These are phyloP conservation scores for Tephrocybe rancida DNA, from an alignment of 768 basidiomycete genomes.

Conservation along the genomic window DNA sequence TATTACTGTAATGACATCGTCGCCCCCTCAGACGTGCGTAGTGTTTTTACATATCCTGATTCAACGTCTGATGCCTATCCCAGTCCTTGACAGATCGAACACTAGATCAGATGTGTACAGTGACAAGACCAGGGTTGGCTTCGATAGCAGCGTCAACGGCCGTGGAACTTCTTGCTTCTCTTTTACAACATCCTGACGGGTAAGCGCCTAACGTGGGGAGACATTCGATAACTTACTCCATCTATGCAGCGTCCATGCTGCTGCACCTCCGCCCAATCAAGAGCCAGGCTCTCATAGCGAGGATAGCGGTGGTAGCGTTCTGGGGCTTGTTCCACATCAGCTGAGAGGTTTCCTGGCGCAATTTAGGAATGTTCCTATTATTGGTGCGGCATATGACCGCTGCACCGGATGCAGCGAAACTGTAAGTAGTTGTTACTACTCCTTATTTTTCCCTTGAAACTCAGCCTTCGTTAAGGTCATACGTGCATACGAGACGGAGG, in stretches of 20 bases:
- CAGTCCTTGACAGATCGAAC: conserved; percentile 75
- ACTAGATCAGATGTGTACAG: conserved; percentile 99
- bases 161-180: conserved; percentile 87
- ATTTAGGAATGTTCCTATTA: conserved; percentile 83
- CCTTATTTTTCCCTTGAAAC: background rate
- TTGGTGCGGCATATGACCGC: conserved; percentile 81
- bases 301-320: conserved; percentile 49
- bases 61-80: background rate
- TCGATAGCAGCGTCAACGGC: conserved; percentile 91
- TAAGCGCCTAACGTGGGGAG: conserved; percentile 25
- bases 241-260: conserved; percentile 48
- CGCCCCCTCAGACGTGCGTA: conserved; percentile 84
- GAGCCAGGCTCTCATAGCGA: conserved; percentile 27
- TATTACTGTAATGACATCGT: conserved; percentile 99
- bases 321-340: conserved; percentile 93
- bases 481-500: conserved; percentile 77
- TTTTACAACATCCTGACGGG: conserved; percentile 91
- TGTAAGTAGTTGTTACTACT: conserved; percentile 40
- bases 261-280: conserved; percentile 61
- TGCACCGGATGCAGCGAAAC: conserved; percentile 92
- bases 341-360: conserved; percentile 88
- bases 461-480: conserved; percentile 56
- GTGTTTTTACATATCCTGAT: background rate
- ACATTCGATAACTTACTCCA: background rate
- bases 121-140: conserved; percentile 92